phyloP scores from a whole-genome alignment of 2,329 filamentous ascomycete genomes.

The Tolypocladium capitatum region DNA sequence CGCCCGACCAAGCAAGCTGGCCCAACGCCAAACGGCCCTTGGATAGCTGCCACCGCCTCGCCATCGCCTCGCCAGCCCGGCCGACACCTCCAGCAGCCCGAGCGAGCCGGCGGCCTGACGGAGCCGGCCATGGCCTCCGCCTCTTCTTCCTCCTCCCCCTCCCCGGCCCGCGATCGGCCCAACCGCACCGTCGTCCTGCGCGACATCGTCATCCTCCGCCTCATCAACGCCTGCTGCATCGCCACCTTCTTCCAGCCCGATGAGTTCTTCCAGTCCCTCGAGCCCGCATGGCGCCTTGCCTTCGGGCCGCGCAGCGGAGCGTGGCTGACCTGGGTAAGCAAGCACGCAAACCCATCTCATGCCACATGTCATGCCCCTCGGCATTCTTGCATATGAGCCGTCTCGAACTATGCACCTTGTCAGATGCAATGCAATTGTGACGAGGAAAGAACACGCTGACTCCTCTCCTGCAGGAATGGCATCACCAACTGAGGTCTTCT shows the following conservation, averaged over 20 bases:
- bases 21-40: neutral
- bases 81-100: neutral
- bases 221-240: constrained; percentile 65
- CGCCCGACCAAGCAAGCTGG: too few species aligned
- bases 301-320: constrained; percentile 68
- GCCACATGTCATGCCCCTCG: too few species aligned
- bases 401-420: neutral
- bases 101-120: neutral
- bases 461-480: constrained; percentile 63
- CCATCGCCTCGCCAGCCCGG: neutral
- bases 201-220: constrained; percentile 51
- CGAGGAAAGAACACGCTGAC: constrained; percentile 5
- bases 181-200: constrained; percentile 15
- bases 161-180: constrained; percentile 6
- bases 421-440: neutral
- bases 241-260: constrained; percentile 96
- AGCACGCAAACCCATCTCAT: neutral
- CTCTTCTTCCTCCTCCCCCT: constrained; percentile 5
- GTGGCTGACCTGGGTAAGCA: constrained; percentile 86
- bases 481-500: constrained; percentile 72
- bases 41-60: neutral
- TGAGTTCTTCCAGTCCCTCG: constrained; percentile 91
- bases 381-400: constrained; percentile 5
- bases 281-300: constrained; percentile 82
- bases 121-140: neutral